These are phyloP conservation scores for Volvariella surrecta DNA, from an alignment of 1,284 basidiomycete species.

Conservation along the genomic window DNA sequence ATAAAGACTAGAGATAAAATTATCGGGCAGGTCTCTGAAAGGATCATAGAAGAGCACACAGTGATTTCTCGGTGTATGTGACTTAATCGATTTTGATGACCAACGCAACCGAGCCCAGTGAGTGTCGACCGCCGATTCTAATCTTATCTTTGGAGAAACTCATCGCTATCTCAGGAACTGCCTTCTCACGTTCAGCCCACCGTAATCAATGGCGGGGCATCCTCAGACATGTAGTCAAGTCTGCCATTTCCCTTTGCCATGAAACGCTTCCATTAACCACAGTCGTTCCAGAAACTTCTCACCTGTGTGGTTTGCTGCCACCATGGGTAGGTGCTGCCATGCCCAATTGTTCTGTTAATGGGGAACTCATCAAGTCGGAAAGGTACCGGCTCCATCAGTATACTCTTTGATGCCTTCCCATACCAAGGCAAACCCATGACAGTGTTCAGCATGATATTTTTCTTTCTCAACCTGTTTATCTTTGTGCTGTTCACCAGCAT, in stretches of 20 bases:
- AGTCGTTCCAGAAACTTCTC: slow-evolving; percentile 4
- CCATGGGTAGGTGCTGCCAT: slow-evolving; percentile 5
- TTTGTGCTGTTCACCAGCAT: slow-evolving; percentile 48
- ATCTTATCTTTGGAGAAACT: too few relatives aligned
- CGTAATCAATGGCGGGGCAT: too few relatives aligned
- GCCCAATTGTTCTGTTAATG: not conserved
- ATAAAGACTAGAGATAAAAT: too few relatives aligned
- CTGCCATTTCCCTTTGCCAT: not conserved
- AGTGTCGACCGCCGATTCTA: too few relatives aligned
- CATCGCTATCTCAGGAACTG: too few relatives aligned
- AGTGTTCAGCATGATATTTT: slow-evolving; percentile 42
- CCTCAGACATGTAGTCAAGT: too few relatives aligned
- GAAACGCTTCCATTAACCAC: not conserved
- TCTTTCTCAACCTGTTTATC: slow-evolving; percentile 58
- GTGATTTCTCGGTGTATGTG: too few relatives aligned
- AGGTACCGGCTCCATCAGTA: slow-evolving; percentile 51
- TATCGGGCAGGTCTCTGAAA: too few relatives aligned
- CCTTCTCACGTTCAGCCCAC: too few relatives aligned
- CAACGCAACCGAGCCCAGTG: too few relatives aligned
- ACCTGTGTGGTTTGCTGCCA: slow-evolving; percentile 5
- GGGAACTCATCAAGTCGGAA: not conserved
- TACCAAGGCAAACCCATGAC: slow-evolving; percentile 33
- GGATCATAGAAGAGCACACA: too few relatives aligned
- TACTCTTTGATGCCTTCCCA: slow-evolving; percentile 45
- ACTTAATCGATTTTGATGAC: too few relatives aligned